These are phyloP conservation scores for Phytophthora sojae DNA, from an alignment of 352 stramenopile genomes.

Conservation along the genomic window DNA sequence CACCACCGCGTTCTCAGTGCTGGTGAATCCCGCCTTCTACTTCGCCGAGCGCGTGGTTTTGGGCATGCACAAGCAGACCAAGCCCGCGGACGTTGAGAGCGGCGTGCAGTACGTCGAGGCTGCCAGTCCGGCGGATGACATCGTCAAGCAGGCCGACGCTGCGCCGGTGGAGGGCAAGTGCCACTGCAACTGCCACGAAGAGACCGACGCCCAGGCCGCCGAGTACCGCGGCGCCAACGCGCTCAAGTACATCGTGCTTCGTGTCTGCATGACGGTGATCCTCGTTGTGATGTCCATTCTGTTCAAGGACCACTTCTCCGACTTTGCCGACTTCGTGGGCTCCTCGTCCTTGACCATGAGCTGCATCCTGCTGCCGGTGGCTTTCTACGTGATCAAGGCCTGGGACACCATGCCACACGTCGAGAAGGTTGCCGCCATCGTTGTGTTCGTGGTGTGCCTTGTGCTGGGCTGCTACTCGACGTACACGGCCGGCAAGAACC, in stretches of 20 bases:
- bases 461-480: conserved; percentile 56
- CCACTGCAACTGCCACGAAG: conserved; percentile 48
- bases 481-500: conserved; percentile 51
- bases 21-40: conserved; percentile 50
- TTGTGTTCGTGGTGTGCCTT: conserved; percentile 42
- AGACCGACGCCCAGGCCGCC: conserved; percentile 31
- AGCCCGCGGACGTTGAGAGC: conserved; percentile 31
- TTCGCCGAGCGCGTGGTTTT: conserved; percentile 44
- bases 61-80: conserved; percentile 45
- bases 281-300: conserved; percentile 50
- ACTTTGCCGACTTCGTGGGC: conserved; percentile 58
- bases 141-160: conserved; percentile 26
- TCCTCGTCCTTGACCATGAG: conserved; percentile 50
- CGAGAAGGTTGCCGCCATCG: conserved; percentile 32
- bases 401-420: conserved; percentile 22
- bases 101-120: conserved; percentile 36
- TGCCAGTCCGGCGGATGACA: conserved; percentile 29
- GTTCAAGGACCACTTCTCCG: conserved; percentile 55
- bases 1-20: conserved; percentile 49
- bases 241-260: conserved; percentile 52
- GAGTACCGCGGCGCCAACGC: conserved; percentile 51
- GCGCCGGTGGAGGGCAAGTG: conserved; percentile 37
- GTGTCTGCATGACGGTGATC: conserved; percentile 53
- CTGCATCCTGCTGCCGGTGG: conserved; percentile 47
- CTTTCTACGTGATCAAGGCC: conserved; percentile 51